Evolutionary conservation across 495 filamentous ascomycete genomes (phyloP).

Genomic region (Neurospora intermedia): DNA sequence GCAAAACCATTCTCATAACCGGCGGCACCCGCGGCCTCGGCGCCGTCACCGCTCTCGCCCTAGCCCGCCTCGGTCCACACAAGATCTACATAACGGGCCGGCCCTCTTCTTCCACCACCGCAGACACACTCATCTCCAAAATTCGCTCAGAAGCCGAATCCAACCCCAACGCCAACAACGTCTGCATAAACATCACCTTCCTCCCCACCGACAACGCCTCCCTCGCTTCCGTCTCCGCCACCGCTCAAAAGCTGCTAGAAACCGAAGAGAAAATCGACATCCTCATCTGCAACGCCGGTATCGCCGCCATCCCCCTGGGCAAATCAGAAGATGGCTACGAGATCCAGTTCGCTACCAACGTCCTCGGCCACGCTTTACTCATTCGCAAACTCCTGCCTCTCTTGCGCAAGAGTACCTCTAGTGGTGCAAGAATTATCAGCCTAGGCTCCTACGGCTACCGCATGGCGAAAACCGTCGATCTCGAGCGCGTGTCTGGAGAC

Average conservation of each 20-base stretch:
- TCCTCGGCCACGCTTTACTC: neutral
- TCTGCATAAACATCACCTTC: neutral
- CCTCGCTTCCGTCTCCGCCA: neutral
- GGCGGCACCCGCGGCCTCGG: neutral
- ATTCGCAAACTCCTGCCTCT: neutral
- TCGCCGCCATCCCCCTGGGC: neutral
- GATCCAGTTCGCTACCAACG: neutral
- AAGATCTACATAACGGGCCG: neutral
- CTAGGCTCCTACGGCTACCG: neutral
- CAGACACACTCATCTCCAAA: neutral
- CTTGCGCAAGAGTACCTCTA: neutral
- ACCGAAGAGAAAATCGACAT: accelerated
- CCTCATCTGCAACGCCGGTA: neutral
- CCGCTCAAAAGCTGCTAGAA: accelerated
- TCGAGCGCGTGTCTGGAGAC: neutral
- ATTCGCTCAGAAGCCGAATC: neutral
- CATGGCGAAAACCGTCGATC: neutral
- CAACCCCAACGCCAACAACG: neutral
- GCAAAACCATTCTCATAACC: neutral
- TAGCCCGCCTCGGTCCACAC: neutral
- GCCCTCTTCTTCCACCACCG: neutral
- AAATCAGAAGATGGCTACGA: neutral
- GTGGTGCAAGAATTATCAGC: neutral
- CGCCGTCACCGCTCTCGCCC: neutral
- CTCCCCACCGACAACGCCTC: neutral